Percentiles rank a stretch among this genome's conserved stretches.
These are phyloP conservation scores for Shiraia bambusicola DNA, from an alignment of 2,329 filamentous ascomycete genomes.

Conservation along the genomic window DNA sequence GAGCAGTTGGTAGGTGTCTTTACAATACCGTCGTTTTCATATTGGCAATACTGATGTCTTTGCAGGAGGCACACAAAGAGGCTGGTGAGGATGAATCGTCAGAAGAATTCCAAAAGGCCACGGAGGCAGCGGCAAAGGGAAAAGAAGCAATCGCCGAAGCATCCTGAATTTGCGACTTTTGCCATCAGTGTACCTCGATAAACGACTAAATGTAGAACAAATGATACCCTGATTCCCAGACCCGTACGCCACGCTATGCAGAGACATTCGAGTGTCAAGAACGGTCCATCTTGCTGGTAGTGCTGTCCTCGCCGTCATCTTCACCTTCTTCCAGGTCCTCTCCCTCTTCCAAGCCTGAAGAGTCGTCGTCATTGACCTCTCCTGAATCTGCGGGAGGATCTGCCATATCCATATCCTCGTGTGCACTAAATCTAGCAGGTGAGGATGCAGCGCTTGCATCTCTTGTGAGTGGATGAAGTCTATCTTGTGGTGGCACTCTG, in stretches of 20 bases:
- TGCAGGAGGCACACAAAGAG: constrained; percentile 47
- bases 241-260: constrained; percentile 42
- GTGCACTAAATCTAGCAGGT: constrained; percentile 24
- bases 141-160: constrained; percentile 43
- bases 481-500: constrained; percentile 34
- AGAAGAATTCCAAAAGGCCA: constrained; percentile 51
- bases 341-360: constrained; percentile 36
- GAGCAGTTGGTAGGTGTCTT: constrained; percentile 68
- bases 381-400: constrained; percentile 26
- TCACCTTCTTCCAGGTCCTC: constrained; percentile 37
- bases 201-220: constrained; percentile 4
- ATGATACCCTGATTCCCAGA: neutral
- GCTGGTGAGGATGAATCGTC: constrained; percentile 40
- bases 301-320: constrained; percentile 27
- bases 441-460: constrained; percentile 30
- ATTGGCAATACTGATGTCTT: constrained; percentile 11
- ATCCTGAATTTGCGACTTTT: constrained; percentile 10
- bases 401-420: constrained; percentile 36
- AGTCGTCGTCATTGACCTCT: constrained; percentile 33
- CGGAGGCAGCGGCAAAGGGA: constrained; percentile 44
- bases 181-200: neutral
- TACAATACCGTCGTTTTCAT: neutral
- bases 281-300: constrained; percentile 32
- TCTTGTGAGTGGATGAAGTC: constrained; percentile 35
- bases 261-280: too few species aligned